Evolutionary conservation across 441 rosid genomes (phyloP).

Genomic region (Melastoma candidum): DNA sequence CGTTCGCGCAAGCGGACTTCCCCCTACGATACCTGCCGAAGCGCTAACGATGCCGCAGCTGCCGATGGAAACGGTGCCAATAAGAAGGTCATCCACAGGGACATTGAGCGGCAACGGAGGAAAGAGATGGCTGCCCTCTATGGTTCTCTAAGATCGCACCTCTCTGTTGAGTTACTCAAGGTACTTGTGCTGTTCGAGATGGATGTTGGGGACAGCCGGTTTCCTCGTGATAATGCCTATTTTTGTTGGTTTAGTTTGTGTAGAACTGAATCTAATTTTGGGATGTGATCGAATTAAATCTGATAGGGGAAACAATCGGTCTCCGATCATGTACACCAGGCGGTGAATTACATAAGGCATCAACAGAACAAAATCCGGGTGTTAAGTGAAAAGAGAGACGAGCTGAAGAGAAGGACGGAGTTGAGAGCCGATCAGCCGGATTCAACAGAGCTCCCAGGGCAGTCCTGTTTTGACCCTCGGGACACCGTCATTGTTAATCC

Average conservation of each 20-base stretch:
- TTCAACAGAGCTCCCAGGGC: no score
- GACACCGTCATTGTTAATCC: constrained; percentile 2
- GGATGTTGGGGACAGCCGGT: neutral
- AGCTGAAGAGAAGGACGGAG: constrained; percentile 14
- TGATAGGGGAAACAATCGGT: constrained; percentile 51
- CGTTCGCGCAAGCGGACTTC: no score
- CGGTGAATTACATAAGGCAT: constrained; percentile 43
- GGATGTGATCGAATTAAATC: neutral
- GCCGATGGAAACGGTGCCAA: constrained; percentile 11
- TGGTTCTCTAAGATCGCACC: constrained; percentile 29
- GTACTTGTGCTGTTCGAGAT: constrained; percentile 18
- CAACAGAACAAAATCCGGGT: constrained; percentile 31
- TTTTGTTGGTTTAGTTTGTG: neutral
- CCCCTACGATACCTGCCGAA: neutral
- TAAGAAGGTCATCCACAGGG: constrained; percentile 37
- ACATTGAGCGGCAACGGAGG: constrained; percentile 46
- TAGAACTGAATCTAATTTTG: neutral
- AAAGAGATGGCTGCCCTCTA: constrained; percentile 50
- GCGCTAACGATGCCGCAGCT: neutral
- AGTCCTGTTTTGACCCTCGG: no score
- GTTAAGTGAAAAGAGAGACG: constrained; percentile 31
- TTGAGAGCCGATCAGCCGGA: no score
- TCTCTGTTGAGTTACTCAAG: constrained; percentile 48
- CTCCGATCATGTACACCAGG: constrained; percentile 44
- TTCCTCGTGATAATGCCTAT: neutral